Base-by-base conservation (phyloP, 306 rosid genomes). In the Prunus kanzakura region DNA sequence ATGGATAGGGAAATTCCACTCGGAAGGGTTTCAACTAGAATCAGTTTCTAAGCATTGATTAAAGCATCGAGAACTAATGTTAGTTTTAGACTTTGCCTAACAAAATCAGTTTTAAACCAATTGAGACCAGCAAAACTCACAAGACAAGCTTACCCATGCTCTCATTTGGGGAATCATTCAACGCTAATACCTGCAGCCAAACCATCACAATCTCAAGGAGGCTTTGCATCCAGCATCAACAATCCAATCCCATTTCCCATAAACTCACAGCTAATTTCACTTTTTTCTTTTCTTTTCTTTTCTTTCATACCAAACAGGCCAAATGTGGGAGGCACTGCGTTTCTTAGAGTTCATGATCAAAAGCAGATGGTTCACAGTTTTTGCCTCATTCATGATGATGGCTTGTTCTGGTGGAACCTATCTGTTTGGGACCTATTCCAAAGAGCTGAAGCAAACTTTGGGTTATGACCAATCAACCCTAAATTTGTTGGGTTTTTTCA, bases 401-500 rank as follows among this genome's bases (percentile, higher is more conserved):
- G 45, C 68, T 2, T 38, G 18, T 16, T 4, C 60, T 11, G 74
- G 60, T 14, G 7, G 56, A 38, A 25, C 27, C 2, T 67, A 55
- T 38, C 58, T 67, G 74, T 76, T 66, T 32, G 67, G 80, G 41
- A 32, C 60, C 8, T 76, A 76, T 29, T 76, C 80, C 14, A 67
- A 67, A 10, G 73, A 38, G 67, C 69, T 76, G 74, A 67, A 76
- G 67, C 38, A 73, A 1, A 12, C 57, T 19, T 45, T 76, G 9
- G 66, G 80, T 29, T 67, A 54, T 19, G 80, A 76, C 46, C 74
- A 76, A 56, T 29, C 27, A 35, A 76, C 74, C 58, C 80, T 76
- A 46, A 76, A 67, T n/a, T 19, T 56, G 60, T 14, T 67, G 27
- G 64, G 69, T 57, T 43, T 76, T 45, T 76, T 67, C 80, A 76